Percentiles rank a stretch among this genome's conserved stretches.
These are phyloP conservation scores for Marasmius sp. DNA, from an alignment of 1,284 basidiomycete species.

Conservation along the genomic window DNA sequence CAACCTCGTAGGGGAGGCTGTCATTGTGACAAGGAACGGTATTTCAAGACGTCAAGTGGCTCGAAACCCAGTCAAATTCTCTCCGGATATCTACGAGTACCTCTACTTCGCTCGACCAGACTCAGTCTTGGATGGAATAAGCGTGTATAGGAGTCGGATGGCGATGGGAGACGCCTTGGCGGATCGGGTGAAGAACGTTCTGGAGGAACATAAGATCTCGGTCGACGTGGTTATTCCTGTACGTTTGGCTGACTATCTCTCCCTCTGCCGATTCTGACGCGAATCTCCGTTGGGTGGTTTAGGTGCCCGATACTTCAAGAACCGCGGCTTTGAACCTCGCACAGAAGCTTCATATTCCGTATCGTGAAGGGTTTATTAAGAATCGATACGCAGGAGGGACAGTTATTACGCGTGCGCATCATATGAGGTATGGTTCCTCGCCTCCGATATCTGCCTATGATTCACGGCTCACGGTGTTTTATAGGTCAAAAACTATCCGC, in stretches of 20 bases:
- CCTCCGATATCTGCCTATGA: not conserved
- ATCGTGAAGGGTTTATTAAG: conserved; percentile 98
- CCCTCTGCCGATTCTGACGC: not conserved
- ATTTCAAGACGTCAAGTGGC: conserved; percentile 76
- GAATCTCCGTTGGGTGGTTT: not conserved
- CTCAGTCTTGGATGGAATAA: conserved; percentile 97
- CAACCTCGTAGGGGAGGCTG: conserved; percentile 74
- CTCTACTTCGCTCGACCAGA: conserved; percentile 99
- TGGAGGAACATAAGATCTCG: conserved; percentile 66
- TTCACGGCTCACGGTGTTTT: not conserved
- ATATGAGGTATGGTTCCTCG: conserved; percentile 65
- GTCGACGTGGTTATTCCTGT: conserved; percentile 98
- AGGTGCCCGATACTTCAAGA: conserved; percentile 95
- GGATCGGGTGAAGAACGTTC: conserved; percentile 77
- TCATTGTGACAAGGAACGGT: conserved; percentile 87
- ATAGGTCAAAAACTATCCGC: conserved; percentile 91
- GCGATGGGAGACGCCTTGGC: conserved; percentile 98
- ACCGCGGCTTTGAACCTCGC: conserved; percentile 96
- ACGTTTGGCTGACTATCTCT: conserved; percentile 19
- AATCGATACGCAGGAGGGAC: conserved; percentile 98
- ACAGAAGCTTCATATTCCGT: conserved; percentile 88
- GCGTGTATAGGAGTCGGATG: conserved; percentile 97
- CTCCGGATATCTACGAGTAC: conserved; percentile 99
- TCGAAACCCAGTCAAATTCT: conserved; percentile 65
- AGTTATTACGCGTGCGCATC: conserved; percentile 99